Evolutionary conservation across 768 basidiomycete species (phyloP), one percentile per base, ranked within the genome.

Genomic region (Panellus pusillus): DNA sequence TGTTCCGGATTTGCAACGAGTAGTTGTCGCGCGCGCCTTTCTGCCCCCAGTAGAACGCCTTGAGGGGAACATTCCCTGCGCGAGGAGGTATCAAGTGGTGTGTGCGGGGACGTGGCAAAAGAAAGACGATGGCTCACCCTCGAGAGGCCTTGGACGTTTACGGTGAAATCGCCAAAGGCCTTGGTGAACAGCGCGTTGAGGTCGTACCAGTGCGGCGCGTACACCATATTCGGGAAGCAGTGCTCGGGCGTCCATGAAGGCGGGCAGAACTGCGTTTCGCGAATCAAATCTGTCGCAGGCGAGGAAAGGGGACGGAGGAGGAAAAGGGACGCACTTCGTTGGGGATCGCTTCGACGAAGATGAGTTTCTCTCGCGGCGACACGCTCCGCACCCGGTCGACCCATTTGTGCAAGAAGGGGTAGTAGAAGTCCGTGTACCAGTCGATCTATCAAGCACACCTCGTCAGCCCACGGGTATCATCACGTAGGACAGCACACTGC

Each of bases 71-170:
- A 89, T 87, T 32, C 95, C 93, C 94, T 96, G 60, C 11, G 52
- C 9, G 38, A 36, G 12, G 27, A 29, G 28, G 24, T 24, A 24
- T 14, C 17, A 8, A 19, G 12, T 13, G 18, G 20, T 13, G 24
- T 6, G 14, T 46, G 14, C 51, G 32, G 0, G 8, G 24, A 38
- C 19, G 12, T 9, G 5, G 8, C 12, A 24, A 43, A 24, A 55
- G 17, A 13, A 18, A 36, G 27, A 35, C 8, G 8, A 35, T 9
- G 32, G 68, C 80, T 38, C 64, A 95, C 94, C 68, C 89, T 75
- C 0, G 96, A 89, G 13, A 98, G 70, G 0, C 89, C 93, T 73
- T 98, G 96, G 0, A 98, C 94, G 65, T 98, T 96, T 39, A 93
- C 90, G 0, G 84, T 85, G 68, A 98, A 89, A 63, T 89, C 81